phyloP scores from a whole-genome alignment of 1,284 basidiomycete species.

The Naganishia sp. region DNA sequence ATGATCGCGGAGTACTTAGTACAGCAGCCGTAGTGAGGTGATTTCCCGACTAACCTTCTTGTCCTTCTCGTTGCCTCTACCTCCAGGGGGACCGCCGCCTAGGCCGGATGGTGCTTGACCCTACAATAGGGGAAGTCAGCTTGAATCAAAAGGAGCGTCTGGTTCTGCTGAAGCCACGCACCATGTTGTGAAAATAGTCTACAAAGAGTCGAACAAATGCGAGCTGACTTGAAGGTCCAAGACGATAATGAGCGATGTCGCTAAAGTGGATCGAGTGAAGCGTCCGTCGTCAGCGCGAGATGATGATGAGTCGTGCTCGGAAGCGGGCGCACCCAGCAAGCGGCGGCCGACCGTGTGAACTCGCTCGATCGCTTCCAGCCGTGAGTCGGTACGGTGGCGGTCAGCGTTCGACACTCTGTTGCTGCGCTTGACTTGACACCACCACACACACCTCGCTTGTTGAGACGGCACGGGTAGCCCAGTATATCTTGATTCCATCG shows the following conservation, averaged over 20 bases:
- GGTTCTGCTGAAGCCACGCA: not conserved
- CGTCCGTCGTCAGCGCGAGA: conserved; percentile 18
- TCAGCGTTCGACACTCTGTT: too few relatives aligned
- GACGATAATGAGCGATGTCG: too few relatives aligned
- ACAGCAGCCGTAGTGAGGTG: not conserved
- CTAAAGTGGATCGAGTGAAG: too few relatives aligned
- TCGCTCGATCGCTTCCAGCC: too few relatives aligned
- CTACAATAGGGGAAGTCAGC: conserved; percentile 42
- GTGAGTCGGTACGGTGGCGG: too few relatives aligned
- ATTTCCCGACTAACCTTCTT: conserved; percentile 56
- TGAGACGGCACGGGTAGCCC: too few relatives aligned
- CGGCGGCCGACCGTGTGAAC: not conserved
- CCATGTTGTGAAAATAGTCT: too few relatives aligned
- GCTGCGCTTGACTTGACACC: not conserved
- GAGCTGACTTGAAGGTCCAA: too few relatives aligned
- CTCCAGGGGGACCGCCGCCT: conserved; percentile 54
- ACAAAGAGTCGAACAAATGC: too few relatives aligned
- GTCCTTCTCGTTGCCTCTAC: conserved; percentile 58
- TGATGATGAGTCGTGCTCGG: conserved; percentile 13
- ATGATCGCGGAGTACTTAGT: not conserved
- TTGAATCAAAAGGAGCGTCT: not conserved
- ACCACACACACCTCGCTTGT: not conserved
- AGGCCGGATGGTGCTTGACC: conserved; percentile 78
- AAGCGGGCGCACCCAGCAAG: not conserved
- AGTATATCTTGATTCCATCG: not conserved